A percentile compares a stretch with the other conserved stretches of the same genome.
These are phyloP conservation scores for Vigna reflexopilosa DNA, from an alignment of 306 rosid species.

Conservation along the genomic window DNA sequence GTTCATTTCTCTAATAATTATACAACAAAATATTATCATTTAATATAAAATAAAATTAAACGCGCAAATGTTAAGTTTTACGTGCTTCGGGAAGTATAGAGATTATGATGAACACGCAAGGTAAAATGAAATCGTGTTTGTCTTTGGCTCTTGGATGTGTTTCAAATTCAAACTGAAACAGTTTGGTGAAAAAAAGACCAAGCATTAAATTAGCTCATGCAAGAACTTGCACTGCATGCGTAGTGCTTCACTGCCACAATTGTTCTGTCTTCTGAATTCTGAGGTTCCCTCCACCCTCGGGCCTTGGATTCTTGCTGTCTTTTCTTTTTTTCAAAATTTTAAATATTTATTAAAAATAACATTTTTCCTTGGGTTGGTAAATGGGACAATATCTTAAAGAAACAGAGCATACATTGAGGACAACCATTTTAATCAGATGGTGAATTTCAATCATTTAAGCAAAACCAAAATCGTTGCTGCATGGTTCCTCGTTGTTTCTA, in stretches of 20 bases:
- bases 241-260: neutral
- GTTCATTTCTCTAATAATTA: neutral
- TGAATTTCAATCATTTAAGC: neutral
- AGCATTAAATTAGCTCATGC: conserved; percentile 22
- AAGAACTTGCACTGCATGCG: neutral
- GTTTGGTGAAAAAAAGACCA: neutral
- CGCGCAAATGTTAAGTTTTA: neutral
- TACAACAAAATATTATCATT: neutral
- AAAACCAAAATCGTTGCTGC: neutral
- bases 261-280: neutral
- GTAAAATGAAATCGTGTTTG: neutral
- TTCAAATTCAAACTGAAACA: neutral
- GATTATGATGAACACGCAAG: neutral
- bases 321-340: too few relatives aligned
- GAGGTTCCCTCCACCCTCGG: conserved; percentile 21
- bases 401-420: neutral
- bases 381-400: neutral
- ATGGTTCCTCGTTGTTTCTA: neutral
- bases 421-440: neutral
- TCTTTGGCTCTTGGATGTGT: neutral
- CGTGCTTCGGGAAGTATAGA: neutral
- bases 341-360: neutral
- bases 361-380: conserved; percentile 15
- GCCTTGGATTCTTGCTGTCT: neutral
- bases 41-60: neutral